Evolutionary conservation across 179 eudicot species (phyloP).

Genomic region (Beta corolliflora): DNA sequence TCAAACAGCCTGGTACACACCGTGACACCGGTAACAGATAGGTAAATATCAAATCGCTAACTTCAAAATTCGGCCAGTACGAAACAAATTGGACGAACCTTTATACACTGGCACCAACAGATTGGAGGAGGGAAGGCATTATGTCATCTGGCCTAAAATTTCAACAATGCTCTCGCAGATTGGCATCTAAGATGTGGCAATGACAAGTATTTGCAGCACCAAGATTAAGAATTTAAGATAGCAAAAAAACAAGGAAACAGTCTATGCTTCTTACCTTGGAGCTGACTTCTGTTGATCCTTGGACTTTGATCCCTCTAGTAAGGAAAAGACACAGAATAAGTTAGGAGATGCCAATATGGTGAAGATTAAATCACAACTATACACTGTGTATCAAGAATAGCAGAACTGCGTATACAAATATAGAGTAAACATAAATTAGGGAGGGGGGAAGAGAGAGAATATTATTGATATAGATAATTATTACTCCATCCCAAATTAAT

Average conservation of each 20-base stretch:
- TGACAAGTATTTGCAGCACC: not conserved
- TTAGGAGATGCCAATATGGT: not conserved
- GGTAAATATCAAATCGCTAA: not conserved
- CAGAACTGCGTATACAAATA: not conserved
- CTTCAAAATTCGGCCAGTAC: not conserved
- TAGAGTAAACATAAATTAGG: not conserved
- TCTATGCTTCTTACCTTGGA: slow-evolving; percentile 43
- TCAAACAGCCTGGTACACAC: not conserved
- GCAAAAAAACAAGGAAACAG: not conserved
- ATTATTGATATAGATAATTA: too few species aligned
- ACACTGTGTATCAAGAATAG: not conserved
- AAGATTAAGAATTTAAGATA: not conserved
- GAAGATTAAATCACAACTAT: not conserved
- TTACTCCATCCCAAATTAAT: too few species aligned
- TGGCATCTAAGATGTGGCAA: not conserved
- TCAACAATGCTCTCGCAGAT: not conserved
- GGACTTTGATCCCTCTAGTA: slow-evolving; percentile 50
- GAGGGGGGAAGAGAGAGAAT: not conserved
- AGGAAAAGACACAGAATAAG: slow-evolving; percentile 7
- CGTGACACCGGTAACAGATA: not conserved
- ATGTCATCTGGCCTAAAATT: not conserved
- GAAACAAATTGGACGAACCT: too few species aligned
- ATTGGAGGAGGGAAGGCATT: not conserved
- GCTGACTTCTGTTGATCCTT: slow-evolving; percentile 50
- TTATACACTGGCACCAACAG: not conserved